Evolutionary conservation across 768 basidiomycete genomes (phyloP).

Genomic region (Phlebiopsis gigantea): DNA sequence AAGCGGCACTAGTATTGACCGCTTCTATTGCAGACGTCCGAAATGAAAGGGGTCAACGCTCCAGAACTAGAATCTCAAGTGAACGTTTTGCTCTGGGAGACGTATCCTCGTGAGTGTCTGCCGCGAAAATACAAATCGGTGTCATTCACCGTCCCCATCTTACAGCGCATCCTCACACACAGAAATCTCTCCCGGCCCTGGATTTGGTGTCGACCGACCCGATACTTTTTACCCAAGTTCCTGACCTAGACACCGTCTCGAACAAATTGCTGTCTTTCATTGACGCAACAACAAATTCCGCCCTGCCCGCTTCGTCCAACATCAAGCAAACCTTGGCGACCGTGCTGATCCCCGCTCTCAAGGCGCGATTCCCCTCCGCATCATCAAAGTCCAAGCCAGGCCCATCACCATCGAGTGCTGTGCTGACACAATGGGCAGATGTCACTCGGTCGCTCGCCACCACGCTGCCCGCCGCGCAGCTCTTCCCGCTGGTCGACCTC

Average conservation of each 20-base stretch:
- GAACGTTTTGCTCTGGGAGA: constrained; percentile 67
- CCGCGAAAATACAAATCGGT: too few species aligned
- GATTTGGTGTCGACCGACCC: constrained; percentile 64
- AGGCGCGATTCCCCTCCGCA: constrained; percentile 43
- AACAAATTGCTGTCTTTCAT: constrained; percentile 61
- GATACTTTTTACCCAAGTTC: constrained; percentile 71
- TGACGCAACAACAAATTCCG: constrained; percentile 36
- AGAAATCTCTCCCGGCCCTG: constrained; percentile 52
- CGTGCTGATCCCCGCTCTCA: constrained; percentile 59
- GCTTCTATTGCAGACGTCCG: constrained; percentile 43
- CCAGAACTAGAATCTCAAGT: constrained; percentile 69
- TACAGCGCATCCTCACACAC: constrained; percentile 71
- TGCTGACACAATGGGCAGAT: constrained; percentile 45
- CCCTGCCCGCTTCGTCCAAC: constrained; percentile 23
- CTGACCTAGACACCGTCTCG: constrained; percentile 58
- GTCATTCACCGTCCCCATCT: too few species aligned
- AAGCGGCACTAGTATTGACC: neutral
- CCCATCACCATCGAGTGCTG: constrained; percentile 30
- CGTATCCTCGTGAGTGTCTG: constrained; percentile 66
- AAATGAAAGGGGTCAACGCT: constrained; percentile 68
- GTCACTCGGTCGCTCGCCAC: constrained; percentile 38
- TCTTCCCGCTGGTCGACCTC: constrained; percentile 82
- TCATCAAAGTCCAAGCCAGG: constrained; percentile 12
- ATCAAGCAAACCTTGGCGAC: constrained; percentile 46
- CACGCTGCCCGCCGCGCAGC: constrained; percentile 44